Evolutionary conservation across 2,329 filamentous ascomycete species (phyloP), one percentile per base, ranked within the genome.

Genomic region (Colletotrichum orbiculare): DNA sequence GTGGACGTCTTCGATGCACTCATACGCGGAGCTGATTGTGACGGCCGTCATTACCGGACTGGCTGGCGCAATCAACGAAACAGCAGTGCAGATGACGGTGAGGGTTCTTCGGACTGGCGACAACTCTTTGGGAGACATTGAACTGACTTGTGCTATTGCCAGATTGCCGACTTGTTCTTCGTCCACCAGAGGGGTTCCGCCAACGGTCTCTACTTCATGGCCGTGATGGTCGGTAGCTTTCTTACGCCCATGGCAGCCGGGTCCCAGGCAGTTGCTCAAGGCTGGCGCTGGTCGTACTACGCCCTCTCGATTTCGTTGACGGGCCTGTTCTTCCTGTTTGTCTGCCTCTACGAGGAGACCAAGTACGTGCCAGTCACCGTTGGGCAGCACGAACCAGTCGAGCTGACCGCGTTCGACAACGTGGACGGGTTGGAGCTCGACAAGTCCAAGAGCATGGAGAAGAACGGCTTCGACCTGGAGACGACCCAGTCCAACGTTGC

Each of bases 51-150:
- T 77, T 0, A 71, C 73, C 10, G 76, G 79, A 0, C 55, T 79
- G 12, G 73, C 74, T 3, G 79, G 77, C 9, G 76, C 79, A 6
- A 74, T 78, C 6, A 77, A 77, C 42, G 78, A 81, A 60, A 73
- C 75, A 0, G 73, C 77, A 41, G 75, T 73, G 5, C 76, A 78
- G 47, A 75, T 80, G 52, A 80, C 77, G 0, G 66, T 66, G 17
- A 48, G 43, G 17, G 17, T 17, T 17, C 17, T 17, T 17, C 17
- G 17, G 17, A 3, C 17, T 17, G 17, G 2, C 17, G 2, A 17
- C 2, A 17, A 17, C 17, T 17, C 17, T 2, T 17, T 55, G 6
- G 12, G 8, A n/a, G 43, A 17, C 12, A 17, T 12, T 6, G 12
- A n/a, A 17, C 50, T 25, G 10, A 15, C 59, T 42, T 50, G 59